Conservation (phyloP, 23 red algal species). For the Gracilaria caudata region DNA sequence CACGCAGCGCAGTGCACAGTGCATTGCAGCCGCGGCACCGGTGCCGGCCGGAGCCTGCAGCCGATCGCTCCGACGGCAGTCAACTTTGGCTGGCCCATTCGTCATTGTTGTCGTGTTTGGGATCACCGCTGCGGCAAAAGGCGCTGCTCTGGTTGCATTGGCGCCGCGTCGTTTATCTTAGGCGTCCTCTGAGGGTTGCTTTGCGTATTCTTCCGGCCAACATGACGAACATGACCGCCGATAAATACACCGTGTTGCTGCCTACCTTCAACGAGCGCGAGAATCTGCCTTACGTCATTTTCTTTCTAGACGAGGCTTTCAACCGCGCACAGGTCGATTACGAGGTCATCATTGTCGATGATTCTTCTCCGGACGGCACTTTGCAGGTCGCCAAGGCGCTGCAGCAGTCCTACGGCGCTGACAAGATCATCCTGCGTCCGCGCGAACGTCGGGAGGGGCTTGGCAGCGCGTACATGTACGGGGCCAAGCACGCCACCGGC, state of each 20-base stretch:
- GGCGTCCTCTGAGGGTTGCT: background rate
- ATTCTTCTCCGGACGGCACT: constrained; percentile 96
- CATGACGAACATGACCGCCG: constrained; percentile 13
- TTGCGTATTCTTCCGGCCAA: background rate
- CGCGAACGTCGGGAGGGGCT: constrained; percentile 78
- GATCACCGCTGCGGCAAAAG: too few species aligned
- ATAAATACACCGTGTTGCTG: constrained; percentile 88
- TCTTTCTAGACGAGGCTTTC: constrained; percentile 68
- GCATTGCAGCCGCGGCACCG: too few species aligned
- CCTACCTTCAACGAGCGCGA: constrained; percentile 98
- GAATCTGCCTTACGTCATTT: constrained; percentile 94
- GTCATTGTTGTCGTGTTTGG: background rate
- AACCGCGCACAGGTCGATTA: constrained; percentile 8
- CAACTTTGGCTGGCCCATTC: constrained; percentile 2
- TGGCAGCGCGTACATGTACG: constrained; percentile 92
- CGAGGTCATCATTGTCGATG: constrained; percentile 92
- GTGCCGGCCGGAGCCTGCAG: too few species aligned
- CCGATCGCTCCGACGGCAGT: background rate
- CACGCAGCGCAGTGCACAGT: background rate
- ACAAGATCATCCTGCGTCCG: constrained; percentile 75
- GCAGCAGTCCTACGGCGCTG: constrained; percentile 55
- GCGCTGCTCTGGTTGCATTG: too few species aligned
- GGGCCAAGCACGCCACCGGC: constrained; percentile 56
- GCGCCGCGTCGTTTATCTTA: too few species aligned
- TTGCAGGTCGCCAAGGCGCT: constrained; percentile 72